Base-by-base conservation (phyloP, 148 eudicot genomes). In the Cornus controversa region DNA sequence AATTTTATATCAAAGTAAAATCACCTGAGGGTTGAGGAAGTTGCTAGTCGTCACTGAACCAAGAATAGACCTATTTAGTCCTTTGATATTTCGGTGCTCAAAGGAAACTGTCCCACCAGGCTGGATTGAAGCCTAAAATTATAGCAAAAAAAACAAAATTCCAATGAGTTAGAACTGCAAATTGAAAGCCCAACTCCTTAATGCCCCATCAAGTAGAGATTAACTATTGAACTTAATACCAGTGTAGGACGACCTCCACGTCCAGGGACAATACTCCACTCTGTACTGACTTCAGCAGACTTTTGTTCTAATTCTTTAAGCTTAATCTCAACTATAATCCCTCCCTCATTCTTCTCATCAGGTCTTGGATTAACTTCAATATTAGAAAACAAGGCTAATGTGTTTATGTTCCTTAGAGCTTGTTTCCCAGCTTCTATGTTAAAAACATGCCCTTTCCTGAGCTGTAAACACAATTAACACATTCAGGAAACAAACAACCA, bases 241-340 rank as follows among this genome's bases (percentile, higher is more conserved):
- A 96, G 85, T 47, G 97, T 90, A 58, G 99, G 99, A 66, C 91
- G 95, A 57, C 98, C 98, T 74, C 90, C 91, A 53, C 94, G 98
- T 54, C 95, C 97, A 67, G 97, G 99, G 58, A 93, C 98, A 45
- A 96, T 93, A 79, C 93, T 96, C 98, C 99, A 96, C 75, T 96
- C 99, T 5, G 97, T 96, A 77, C 92, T 93, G 68, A 96, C 95
- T 87, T 96, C 98, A 85, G 95, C 97, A 10, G 99, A 90, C 74
- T 92, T 89, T 66, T 93, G 98, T 78, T 96, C 97, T 62, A 92
- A 87, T 80, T 96, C 99, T 79, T 93, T 93, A 16, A 96, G 94
- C 91, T 92, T 96, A 37, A 96, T 86, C 86, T 96, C 99, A 78
- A 93, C 98, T 84, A 93, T 80, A 36, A 96, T 93, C 18, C 97